A percentile compares a stretch with the other conserved stretches of the same genome.
These are phyloP conservation scores for Vanilla planifolia DNA, from an alignment of 106 monocot species.

Conservation along the genomic window DNA sequence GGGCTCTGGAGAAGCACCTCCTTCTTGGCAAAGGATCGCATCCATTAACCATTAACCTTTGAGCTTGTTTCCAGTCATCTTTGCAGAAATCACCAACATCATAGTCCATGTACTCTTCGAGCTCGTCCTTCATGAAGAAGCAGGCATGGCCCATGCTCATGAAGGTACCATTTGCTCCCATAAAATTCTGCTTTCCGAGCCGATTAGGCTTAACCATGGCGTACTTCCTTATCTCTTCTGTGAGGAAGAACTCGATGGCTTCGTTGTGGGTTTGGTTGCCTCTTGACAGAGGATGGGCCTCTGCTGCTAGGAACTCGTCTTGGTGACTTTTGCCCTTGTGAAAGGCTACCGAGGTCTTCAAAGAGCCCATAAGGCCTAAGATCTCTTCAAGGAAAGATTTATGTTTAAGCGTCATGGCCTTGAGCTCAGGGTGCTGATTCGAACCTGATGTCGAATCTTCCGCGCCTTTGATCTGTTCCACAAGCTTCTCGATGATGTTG, in stretches of 20 bases:
- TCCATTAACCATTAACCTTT: conserved; percentile 62
- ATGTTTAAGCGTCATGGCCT: conserved; percentile 20
- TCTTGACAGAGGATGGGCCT: conserved; percentile 21
- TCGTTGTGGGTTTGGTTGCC: conserved; percentile 5
- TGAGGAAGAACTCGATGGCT: conserved; percentile 42
- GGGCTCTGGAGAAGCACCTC: conserved; percentile 54
- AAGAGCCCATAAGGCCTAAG: conserved; percentile 18
- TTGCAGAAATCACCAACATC: conserved; percentile 74
- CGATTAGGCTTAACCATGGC: conserved; percentile 59
- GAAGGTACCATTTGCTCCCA: conserved; percentile 73
- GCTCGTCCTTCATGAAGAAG: conserved; percentile 56
- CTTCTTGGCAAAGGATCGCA: conserved; percentile 64
- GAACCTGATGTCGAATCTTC: background rate
- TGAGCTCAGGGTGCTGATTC: background rate
- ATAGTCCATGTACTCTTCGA: conserved; percentile 81
- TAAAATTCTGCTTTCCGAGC: conserved; percentile 70
- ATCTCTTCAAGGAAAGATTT: conserved; percentile 42
- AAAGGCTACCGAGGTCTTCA: background rate
- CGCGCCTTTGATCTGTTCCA: conserved; percentile 22
- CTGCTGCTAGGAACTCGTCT: background rate
- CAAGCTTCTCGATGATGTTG: conserved; percentile 31
- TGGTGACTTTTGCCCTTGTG: background rate
- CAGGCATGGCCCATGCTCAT: conserved; percentile 67
- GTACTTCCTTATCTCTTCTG: conserved; percentile 74
- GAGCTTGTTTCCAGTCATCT: conserved; percentile 68